Evolutionary conservation across 2,329 filamentous ascomycete species (phyloP), one percentile per base, ranked within the genome.

Genomic region (Diaporthe destruens): DNA sequence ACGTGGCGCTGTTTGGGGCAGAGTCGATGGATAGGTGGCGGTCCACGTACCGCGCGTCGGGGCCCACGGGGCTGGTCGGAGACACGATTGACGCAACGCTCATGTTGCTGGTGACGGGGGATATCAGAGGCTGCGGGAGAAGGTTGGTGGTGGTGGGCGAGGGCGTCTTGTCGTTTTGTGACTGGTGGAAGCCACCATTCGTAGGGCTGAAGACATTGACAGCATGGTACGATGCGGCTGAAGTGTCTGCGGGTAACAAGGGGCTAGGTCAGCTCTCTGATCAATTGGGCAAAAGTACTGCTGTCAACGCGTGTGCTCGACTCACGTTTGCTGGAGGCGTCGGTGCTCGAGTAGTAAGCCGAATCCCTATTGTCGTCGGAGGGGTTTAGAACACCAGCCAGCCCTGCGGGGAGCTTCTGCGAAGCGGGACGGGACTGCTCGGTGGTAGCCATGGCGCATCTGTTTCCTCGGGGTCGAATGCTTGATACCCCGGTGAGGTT

Each of bases 31-130:
- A 85, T 73, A 81, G 79, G 5, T 81, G 82, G 9, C 84, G 82
- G 36, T 85, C 80, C 75, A 84, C 85, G 63, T 87, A 85, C 32
- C 84, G 82, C 20, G 82, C 80, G 36, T 86, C 84, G 16, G 78
- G 78, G 75, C 80, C 82, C 6, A 81, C 82, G 6, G 87, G 83
- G 1, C 86, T 85, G 1, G 88, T 88, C 7, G 89, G 89, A 23
- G 90, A 91, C 14, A 92, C 88, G 82, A 92, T 91, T 23, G 89
- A 89, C 25, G 89, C 88, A 53, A 92, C 89, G 73, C 89, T 91
- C 90, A 92, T 92, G 78, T 88, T 87, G 76, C 86, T 87, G 18
- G 86, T 85, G 0, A 85, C 80, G 7, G 90, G 88, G 9, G 89
- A 91, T 47, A 88, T 82, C 23, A 90, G 80, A 12, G 88, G 81